Evolutionary conservation across 2,329 filamentous ascomycete species (phyloP), one percentile per base, ranked within the genome.

Genomic region (Elsinoe necatrix): DNA sequence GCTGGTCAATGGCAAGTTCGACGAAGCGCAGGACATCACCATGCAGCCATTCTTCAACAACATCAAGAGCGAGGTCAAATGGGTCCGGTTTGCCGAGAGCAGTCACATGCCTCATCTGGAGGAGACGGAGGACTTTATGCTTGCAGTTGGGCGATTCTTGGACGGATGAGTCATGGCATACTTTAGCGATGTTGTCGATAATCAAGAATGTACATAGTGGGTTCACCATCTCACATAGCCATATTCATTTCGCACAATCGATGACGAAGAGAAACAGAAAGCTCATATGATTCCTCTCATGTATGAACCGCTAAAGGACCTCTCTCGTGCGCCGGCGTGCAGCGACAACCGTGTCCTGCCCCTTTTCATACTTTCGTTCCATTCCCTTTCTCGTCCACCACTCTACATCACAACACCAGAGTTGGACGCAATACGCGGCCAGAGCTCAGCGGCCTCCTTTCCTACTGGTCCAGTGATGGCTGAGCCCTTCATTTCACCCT

Each of bases 401-500:
- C 41, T 61, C 95, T 89, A 98, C 93, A 98, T 98, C 76, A 98
- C 93, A 73, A 98, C 93, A 85, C 93, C 93, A 62, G 92, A 95
- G 88, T 98, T 98, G 84, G 85, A 90, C 77, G 93, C 93, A 79
- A 97, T 97, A 96, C 92, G 92, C 87, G 93, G 93, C 93, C 93
- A 98, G 72, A 98, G 84, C 82, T 98, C 93, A 76, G 93, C 93
- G 75, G 93, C 93, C 82, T 98, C 93, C 87, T 98, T 98, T 77
- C 92, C 93, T 73, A 98, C 92, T 70, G 93, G 93, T 69, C 93
- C 93, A 69, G 93, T 98, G 76, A 98, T 98, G 76, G 93, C 93
- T 65, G 90, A 96, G 74, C 93, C 93, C 87, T 98, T 98, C 93
- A 98, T 98, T 82, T 98, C 93, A 80, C 93, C 93, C 88, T 98